These are phyloP conservation scores for Aspergillus taichungensis DNA, from an alignment of 495 filamentous ascomycete species.

Conservation along the genomic window DNA sequence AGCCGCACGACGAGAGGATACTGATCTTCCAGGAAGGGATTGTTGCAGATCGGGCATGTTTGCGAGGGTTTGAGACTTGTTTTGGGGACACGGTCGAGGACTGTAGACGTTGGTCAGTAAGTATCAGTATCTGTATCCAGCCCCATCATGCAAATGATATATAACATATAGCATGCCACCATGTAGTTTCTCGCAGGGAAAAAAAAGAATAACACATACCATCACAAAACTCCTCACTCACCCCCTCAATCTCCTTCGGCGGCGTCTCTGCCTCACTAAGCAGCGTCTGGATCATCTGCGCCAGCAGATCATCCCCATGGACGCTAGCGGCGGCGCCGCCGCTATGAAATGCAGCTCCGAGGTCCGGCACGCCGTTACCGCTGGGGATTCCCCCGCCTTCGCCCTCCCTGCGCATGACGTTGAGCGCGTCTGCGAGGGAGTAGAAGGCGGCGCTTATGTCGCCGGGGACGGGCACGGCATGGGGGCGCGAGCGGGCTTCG, in stretches of 20 bases:
- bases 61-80: constrained; percentile 57
- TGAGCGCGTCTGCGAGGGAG: constrained; percentile 51
- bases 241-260: constrained; percentile 61
- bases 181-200: neutral
- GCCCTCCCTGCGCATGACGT: constrained; percentile 35
- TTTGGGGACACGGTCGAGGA: constrained; percentile 71
- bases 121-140: too few relatives aligned
- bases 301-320: constrained; percentile 40
- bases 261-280: constrained; percentile 55
- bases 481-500: constrained; percentile 35
- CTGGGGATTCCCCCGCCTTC: constrained; percentile 2
- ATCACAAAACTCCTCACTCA: constrained; percentile 74
- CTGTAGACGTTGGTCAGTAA: constrained; percentile 13
- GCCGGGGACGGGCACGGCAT: constrained; percentile 62
- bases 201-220: constrained; percentile 19
- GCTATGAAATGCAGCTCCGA: neutral
- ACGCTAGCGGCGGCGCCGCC: constrained; percentile 3
- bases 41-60: constrained; percentile 78
- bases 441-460: constrained; percentile 59
- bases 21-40: constrained; percentile 66
- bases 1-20: constrained; percentile 81
- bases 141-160: too few relatives aligned
- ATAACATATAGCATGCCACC: too few relatives aligned
- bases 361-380: too few relatives aligned
- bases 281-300: constrained; percentile 52